These are phyloP conservation scores for Phytophthora megakarya DNA, from an alignment of 352 stramenopile species.

Conservation along the genomic window DNA sequence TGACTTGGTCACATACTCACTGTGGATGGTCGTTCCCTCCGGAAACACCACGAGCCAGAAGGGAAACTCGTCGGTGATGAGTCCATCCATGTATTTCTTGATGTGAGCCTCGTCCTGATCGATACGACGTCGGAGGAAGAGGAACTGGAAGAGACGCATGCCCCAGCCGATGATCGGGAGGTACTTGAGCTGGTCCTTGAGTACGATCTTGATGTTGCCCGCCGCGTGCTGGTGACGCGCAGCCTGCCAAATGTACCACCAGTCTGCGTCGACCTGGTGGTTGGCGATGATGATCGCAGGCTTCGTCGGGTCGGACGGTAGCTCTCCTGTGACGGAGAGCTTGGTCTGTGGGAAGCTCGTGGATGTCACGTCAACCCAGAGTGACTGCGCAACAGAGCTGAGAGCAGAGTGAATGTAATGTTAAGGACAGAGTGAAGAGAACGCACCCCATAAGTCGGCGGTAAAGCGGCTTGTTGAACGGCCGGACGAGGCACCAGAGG, in stretches of 20 bases:
- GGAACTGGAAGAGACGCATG: conserved; percentile 91
- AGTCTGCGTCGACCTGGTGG: conserved; percentile 93
- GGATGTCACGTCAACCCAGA: conserved; percentile 89
- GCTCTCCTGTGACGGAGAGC: conserved; percentile 82
- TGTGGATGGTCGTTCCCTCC: conserved; percentile 92
- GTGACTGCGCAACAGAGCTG: conserved; percentile 63
- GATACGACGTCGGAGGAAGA: conserved; percentile 87
- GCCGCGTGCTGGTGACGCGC: conserved; percentile 60
- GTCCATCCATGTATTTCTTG: conserved; percentile 73
- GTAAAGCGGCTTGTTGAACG: conserved; percentile 85
- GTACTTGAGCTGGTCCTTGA: conserved; percentile 91
- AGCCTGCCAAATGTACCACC: conserved; percentile 93
- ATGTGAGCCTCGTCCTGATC: conserved; percentile 76
- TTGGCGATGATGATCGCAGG: conserved; percentile 91
- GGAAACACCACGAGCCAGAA: conserved; percentile 92
- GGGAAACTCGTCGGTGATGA: conserved; percentile 84
- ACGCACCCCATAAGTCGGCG: conserved; percentile 71
- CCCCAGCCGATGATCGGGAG: conserved; percentile 90
- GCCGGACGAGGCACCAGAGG: conserved; percentile 83
- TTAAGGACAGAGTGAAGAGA: conserved; percentile 21
- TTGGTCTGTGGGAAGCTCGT: conserved; percentile 85
- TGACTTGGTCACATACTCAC: conserved; percentile 88
- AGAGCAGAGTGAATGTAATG: conserved; percentile 6
- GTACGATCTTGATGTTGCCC: conserved; percentile 91
- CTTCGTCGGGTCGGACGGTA: conserved; percentile 73